These are phyloP conservation scores for Hanseniaspora guilliermondii DNA, from an alignment of 805 yeast species.

Conservation along the genomic window DNA sequence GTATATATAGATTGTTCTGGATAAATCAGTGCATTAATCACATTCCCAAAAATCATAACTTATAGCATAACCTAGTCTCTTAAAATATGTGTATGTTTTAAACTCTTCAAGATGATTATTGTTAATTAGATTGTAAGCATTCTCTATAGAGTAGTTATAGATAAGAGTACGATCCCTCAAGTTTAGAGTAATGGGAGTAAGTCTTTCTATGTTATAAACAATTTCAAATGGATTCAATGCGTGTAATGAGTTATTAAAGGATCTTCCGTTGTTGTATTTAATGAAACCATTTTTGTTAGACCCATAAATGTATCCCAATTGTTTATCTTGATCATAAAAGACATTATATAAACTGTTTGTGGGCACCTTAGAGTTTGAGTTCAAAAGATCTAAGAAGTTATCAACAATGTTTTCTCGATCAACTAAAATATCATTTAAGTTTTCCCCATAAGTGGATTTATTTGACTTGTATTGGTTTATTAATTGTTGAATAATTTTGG, in stretches of 20 bases:
- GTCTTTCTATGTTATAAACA: constrained; percentile 8
- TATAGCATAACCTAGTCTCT: constrained; percentile 3
- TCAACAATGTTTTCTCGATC: background rate
- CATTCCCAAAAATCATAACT: constrained; percentile 7
- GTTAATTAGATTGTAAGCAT: background rate
- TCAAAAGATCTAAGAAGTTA: background rate
- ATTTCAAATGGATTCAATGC: constrained; percentile 6
- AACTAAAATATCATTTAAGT: background rate
- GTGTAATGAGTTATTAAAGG: constrained; percentile 1
- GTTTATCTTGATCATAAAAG: background rate
- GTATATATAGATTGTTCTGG: no score
- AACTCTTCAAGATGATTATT: background rate
- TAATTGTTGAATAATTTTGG: background rate
- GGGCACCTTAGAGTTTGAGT: background rate
- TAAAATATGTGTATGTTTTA: constrained; percentile 1
- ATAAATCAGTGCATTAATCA: background rate
- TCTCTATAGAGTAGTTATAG: constrained; percentile 4
- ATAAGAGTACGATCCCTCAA: background rate
- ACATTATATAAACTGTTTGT: background rate
- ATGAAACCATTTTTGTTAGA: constrained; percentile 6
- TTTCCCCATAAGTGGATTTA: background rate
- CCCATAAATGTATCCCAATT: background rate
- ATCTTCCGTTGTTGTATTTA: constrained; percentile 10
- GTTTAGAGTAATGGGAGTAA: constrained; percentile 1
- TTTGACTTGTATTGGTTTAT: background rate